Conservation (phyloP, 345 rosid genomes). For the Physaria fendleri region DNA sequence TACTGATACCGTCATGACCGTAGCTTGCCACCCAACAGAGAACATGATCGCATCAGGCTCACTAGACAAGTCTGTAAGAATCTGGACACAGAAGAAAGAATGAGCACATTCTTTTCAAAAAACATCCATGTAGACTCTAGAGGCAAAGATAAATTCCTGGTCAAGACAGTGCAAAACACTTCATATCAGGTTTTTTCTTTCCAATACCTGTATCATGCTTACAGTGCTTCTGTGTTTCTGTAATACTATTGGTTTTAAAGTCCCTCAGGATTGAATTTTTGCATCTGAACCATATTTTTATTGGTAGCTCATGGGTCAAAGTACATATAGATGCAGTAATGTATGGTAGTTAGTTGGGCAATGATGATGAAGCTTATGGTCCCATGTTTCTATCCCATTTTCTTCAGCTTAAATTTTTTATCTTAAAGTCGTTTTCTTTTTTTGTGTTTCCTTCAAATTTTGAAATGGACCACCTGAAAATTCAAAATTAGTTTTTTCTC, state of each 20-base stretch:
- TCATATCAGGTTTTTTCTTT: neutral
- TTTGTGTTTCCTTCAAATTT: neutral
- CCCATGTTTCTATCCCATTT: neutral
- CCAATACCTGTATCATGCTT: slow-evolving; percentile 4
- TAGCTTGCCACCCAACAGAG: slow-evolving; percentile 70
- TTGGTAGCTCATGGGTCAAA: too few relatives aligned
- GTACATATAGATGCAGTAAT: slow-evolving; percentile 6
- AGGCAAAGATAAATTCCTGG: too few relatives aligned
- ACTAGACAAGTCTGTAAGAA: slow-evolving; percentile 67
- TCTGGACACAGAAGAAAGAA: slow-evolving; percentile 64
- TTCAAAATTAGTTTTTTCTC: neutral
- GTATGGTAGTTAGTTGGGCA: slow-evolving; percentile 21
- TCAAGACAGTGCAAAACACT: neutral
- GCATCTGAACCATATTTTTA: neutral
- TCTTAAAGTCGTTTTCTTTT: neutral
- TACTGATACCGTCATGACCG: slow-evolving; percentile 64
- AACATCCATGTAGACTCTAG: too few relatives aligned
- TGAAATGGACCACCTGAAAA: slow-evolving; percentile 15
- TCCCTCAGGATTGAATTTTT: neutral
- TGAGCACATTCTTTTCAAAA: too few relatives aligned
- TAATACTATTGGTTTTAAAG: neutral
- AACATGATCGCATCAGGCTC: slow-evolving; percentile 81
- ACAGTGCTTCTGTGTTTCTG: neutral
- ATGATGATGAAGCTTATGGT: slow-evolving; percentile 24
- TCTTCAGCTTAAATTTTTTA: neutral